A percentile compares a stretch with the other conserved stretches of the same genome.
These are phyloP conservation scores for Suillus placidus DNA, from an alignment of 768 basidiomycete species.

Conservation along the genomic window DNA sequence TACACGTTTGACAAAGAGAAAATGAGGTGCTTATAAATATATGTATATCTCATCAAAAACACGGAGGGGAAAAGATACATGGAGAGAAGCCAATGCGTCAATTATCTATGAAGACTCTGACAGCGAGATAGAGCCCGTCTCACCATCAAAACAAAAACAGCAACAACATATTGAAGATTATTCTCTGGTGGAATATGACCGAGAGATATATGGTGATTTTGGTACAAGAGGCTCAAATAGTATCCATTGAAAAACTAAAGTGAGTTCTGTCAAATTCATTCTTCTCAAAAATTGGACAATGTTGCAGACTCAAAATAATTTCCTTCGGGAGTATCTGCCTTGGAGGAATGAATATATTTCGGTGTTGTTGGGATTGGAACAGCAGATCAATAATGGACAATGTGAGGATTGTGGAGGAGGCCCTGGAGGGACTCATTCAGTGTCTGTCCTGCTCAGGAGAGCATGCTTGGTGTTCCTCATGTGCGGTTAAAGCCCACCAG, in stretches of 20 bases:
- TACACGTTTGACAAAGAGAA: no score
- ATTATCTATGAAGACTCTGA: not conserved
- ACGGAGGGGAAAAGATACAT: no score
- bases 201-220: not conserved
- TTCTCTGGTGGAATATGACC: not conserved
- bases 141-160: not conserved
- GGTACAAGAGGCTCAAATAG: not conserved
- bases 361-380: conserved; percentile 1
- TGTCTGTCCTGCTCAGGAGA: conserved; percentile 8
- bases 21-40: no score
- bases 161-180: not conserved
- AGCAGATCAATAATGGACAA: not conserved
- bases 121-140: not conserved
- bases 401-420: not conserved
- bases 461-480: conserved; percentile 9
- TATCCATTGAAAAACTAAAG: not conserved
- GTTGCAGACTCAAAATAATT: conserved; percentile 8
- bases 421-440: not conserved
- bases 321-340: conserved; percentile 1
- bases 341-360: not conserved
- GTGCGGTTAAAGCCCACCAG: not conserved
- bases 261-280: not conserved
- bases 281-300: no score
- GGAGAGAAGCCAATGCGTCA: not conserved
- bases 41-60: no score